Percentiles rank a stretch among this genome's conserved stretches.
These are phyloP conservation scores for Schizothecium vesticola DNA, from an alignment of 495 filamentous ascomycete genomes.

Conservation along the genomic window DNA sequence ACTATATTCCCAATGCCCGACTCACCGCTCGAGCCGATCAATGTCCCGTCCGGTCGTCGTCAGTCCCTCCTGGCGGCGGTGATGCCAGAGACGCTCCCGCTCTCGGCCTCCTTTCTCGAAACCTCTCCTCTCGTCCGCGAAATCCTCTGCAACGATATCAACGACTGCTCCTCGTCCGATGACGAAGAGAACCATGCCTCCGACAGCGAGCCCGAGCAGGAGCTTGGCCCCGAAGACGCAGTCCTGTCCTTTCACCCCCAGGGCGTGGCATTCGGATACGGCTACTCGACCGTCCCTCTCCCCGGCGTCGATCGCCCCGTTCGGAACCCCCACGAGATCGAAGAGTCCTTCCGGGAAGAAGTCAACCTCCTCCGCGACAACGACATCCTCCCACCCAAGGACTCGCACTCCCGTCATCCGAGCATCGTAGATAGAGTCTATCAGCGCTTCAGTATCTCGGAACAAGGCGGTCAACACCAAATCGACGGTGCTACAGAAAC, in stretches of 20 bases:
- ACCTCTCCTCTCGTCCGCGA: slow-evolving; percentile 56
- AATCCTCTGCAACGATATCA: slow-evolving; percentile 63
- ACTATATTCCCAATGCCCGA: not conserved
- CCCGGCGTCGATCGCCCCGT: slow-evolving; percentile 51
- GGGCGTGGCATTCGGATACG: slow-evolving; percentile 57
- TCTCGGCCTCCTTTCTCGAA: slow-evolving; percentile 23
- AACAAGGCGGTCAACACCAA: slow-evolving; percentile 51
- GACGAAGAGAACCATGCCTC: slow-evolving; percentile 24
- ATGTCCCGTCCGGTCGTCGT: slow-evolving; percentile 6
- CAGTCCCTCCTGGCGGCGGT: slow-evolving; percentile 15
- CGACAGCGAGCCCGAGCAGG: slow-evolving; percentile 10
- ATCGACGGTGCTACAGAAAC: slow-evolving; percentile 38
- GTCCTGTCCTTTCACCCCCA: slow-evolving; percentile 63
- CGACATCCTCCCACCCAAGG: slow-evolving; percentile 60
- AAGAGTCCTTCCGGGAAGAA: slow-evolving; percentile 63
- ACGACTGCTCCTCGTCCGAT: slow-evolving; percentile 49
- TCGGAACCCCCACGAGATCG: slow-evolving; percentile 45
- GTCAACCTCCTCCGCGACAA: slow-evolving; percentile 72
- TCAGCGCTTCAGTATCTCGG: slow-evolving; percentile 39
- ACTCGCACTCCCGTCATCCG: slow-evolving; percentile 25
- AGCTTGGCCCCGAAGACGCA: slow-evolving; percentile 37
- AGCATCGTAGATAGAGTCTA: slow-evolving; percentile 27
- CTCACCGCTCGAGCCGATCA: not conserved
- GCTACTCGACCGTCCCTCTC: slow-evolving; percentile 36
- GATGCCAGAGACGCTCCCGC: slow-evolving; percentile 17